Evolutionary conservation across 1,139 yeast species (phyloP).

Genomic region (Lipomyces yarrowii): DNA sequence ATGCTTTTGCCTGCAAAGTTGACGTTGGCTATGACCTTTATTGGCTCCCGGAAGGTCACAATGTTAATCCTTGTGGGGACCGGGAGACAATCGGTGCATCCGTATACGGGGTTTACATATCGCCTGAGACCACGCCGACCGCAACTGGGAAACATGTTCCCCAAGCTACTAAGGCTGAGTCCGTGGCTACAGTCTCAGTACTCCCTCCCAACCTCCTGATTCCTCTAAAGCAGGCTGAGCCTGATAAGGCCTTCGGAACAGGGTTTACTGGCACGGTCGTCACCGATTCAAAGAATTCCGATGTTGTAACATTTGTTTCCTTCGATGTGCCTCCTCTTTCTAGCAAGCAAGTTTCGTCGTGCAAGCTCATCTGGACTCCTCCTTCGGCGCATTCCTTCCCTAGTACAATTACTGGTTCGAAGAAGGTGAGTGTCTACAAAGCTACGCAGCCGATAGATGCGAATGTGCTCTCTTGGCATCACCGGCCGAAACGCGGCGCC

Average conservation of each 20-base stretch:
- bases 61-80: background rate
- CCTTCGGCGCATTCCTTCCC: slow-evolving; percentile 25
- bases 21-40: slow-evolving; percentile 11
- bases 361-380: slow-evolving; percentile 30
- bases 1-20: slow-evolving; percentile 16
- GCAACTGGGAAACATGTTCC: background rate
- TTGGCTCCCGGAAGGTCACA: slow-evolving; percentile 12
- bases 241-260: slow-evolving; percentile 21
- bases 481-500: slow-evolving; percentile 23
- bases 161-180: slow-evolving; percentile 3
- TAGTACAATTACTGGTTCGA: slow-evolving; percentile 21
- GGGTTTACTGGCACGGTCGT: slow-evolving; percentile 25
- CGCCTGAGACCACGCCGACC: slow-evolving; percentile 9
- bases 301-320: slow-evolving; percentile 27
- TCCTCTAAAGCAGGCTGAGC: slow-evolving; percentile 23
- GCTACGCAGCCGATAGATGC: slow-evolving; percentile 12
- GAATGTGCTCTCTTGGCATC: slow-evolving; percentile 17
- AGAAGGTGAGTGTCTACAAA: slow-evolving; percentile 18
- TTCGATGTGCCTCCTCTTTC: slow-evolving; percentile 26
- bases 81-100: slow-evolving; percentile 5
- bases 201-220: slow-evolving; percentile 28
- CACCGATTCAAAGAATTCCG: slow-evolving; percentile 5
- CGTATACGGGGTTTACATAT: background rate
- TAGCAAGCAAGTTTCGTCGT: slow-evolving; percentile 15
- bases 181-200: slow-evolving; percentile 20